These are phyloP conservation scores for Tanacetum coccineum DNA, from an alignment of 129 eudicot species.

Conservation along the genomic window DNA sequence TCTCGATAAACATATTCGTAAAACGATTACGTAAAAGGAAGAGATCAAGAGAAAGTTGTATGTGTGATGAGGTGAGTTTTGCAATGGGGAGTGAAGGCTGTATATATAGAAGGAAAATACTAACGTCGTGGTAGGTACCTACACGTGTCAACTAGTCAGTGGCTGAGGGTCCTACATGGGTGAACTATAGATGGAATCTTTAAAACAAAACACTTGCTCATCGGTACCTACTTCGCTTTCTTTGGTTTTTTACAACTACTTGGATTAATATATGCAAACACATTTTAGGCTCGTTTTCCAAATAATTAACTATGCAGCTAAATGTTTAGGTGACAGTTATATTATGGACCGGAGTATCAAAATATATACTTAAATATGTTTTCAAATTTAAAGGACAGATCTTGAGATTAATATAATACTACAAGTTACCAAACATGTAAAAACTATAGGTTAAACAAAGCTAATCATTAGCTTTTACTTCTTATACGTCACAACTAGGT, in stretches of 20 bases:
- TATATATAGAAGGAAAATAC: slow-evolving; percentile 28
- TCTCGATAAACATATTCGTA: slow-evolving; percentile 80
- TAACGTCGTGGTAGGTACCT: background rate
- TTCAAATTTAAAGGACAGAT: too few species aligned
- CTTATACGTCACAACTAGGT: too few species aligned
- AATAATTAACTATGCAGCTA: background rate
- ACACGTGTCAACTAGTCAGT: slow-evolving; percentile 27
- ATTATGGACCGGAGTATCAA: too few species aligned
- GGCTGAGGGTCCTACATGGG: slow-evolving; percentile 26
- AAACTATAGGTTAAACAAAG: too few species aligned
- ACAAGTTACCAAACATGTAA: too few species aligned
- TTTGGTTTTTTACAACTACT: background rate
- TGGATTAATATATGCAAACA: background rate
- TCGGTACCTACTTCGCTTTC: slow-evolving; percentile 11
- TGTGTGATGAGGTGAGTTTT: slow-evolving; percentile 22
- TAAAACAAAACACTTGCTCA: background rate
- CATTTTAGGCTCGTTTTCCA: background rate
- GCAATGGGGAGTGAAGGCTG: slow-evolving; percentile 15
- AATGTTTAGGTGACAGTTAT: too few species aligned
- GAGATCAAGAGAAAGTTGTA: background rate
- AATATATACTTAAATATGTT: too few species aligned
- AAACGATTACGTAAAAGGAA: slow-evolving; percentile 11
- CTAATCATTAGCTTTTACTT: too few species aligned
- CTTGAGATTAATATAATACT: too few species aligned
- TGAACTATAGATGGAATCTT: slow-evolving; percentile 26